Evolutionary conservation across 179 eudicot genomes (phyloP), one percentile per base, ranked within the genome.

Genomic region (Beta lomatogona): DNA sequence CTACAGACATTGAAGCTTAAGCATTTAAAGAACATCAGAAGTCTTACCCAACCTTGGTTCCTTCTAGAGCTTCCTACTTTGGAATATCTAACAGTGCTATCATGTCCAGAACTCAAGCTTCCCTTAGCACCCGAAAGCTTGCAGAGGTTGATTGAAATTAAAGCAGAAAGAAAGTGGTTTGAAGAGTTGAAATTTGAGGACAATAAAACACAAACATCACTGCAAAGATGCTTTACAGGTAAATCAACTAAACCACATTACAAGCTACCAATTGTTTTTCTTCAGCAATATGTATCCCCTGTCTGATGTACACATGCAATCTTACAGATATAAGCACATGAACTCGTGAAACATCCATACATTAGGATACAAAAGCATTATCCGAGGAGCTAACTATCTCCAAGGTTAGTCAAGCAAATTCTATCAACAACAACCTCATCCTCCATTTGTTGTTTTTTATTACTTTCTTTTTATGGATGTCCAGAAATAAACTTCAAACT

Each of bases 101-200:
- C 81, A 9, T 75, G 79, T 76, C 73, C 81, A 64, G 19, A 25
- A 7, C 75, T 82, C 66, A 75, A 76, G 78, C 75, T 82, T 76
- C 79, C 78, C 25, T 57, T 79, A 63, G 76, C 70, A 3, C 67
- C 81, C 52, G 48, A 79, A 13, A 71, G 83, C 80, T 71, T 85
- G 85, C 81, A 22, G 48, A 71, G 9, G 22, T 61, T 82, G 41
- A 18, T 69, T 45, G 55, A 79, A 76, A 71, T 82, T 28, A 76
- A 58, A 63, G 81, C 81, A 70, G 85, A 82, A 71, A 65, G 63
- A 77, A 80, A 48, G 71, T 82, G 85, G 83, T 72, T 85, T 9
- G 76, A 79, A 63, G 79, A 79, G 66, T 48, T 85, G 36, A 81
- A 79, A 59, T 22, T 63, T 48, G 75, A 71, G 5, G 80, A 85